These are phyloP conservation scores for Ilex aquifolium DNA, from an alignment of 257 asterid genomes.

Conservation along the genomic window DNA sequence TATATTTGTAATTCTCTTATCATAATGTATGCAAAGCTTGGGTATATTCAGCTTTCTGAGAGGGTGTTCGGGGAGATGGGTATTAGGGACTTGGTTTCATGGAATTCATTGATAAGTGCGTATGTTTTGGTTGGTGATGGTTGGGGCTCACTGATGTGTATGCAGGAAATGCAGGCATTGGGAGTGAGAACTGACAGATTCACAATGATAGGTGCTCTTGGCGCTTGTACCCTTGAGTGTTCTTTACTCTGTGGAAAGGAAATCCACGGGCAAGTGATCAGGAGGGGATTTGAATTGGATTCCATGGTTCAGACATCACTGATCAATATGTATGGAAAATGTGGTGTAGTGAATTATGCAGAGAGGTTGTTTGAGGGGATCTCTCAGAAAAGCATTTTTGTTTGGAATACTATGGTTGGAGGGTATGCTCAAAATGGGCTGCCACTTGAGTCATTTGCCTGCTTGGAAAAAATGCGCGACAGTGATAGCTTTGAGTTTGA, in stretches of 20 bases:
- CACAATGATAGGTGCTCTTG: slow-evolving; percentile 34
- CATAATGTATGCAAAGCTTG: slow-evolving; percentile 51
- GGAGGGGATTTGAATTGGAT: slow-evolving; percentile 37
- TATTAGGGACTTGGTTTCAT: slow-evolving; percentile 48
- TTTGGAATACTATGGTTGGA: slow-evolving; percentile 60
- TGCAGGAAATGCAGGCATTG: slow-evolving; percentile 35
- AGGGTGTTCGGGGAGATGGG: slow-evolving; percentile 40
- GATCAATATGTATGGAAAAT: slow-evolving; percentile 66
- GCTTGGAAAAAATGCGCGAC: slow-evolving; percentile 35
- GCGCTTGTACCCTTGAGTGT: slow-evolving; percentile 39
- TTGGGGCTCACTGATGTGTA: slow-evolving; percentile 31
- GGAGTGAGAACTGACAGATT: slow-evolving; percentile 41
- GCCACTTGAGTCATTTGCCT: slow-evolving; percentile 32
- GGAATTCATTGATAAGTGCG: slow-evolving; percentile 66
- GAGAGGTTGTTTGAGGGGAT: slow-evolving; percentile 34
- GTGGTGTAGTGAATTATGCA: slow-evolving; percentile 38
- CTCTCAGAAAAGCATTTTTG: slow-evolving; percentile 34
- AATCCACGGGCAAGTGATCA: slow-evolving; percentile 42
- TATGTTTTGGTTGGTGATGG: slow-evolving; percentile 43
- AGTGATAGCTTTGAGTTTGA: slow-evolving; percentile 36
- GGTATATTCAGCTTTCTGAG: slow-evolving; percentile 35
- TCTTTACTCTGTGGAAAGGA: slow-evolving; percentile 44
- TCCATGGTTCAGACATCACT: slow-evolving; percentile 54
- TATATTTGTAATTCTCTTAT: slow-evolving; percentile 54
- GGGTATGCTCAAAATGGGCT: slow-evolving; percentile 32